Base-by-base conservation (phyloP, 2,329 filamentous ascomycete species). In the Cladosporium sp. region DNA sequence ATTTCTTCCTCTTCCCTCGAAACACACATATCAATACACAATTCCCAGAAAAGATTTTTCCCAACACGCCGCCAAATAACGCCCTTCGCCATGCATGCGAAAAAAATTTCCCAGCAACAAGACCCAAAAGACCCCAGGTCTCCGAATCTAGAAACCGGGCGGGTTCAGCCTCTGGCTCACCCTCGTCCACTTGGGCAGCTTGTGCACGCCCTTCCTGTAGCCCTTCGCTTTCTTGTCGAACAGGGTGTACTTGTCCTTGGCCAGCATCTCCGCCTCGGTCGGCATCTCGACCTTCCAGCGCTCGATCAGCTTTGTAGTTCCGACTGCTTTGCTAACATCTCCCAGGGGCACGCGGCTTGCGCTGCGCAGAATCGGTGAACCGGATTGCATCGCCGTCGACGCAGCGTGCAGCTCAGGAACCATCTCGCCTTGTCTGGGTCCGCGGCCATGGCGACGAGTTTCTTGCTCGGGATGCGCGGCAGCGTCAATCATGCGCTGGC, bases 221-320 rank as follows among this genome's bases (percentile, higher is more conserved):
- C 85, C 87, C 85, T 92, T 96, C 74, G 89, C 92, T 77, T 97
- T 97, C 68, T 92, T 87, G 76, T 96, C 93, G 76, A 97, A 99
- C 70, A 99, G 88, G 28, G 91, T 96, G 79, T 99, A 99, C 79
- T 99, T 99, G 79, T 99, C 94, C 76, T 85, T 88, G 49, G 94
- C 88, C 74, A 96, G 74, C 94, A 99, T 99, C 81, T 97, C 92
- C 70, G 86, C 83, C 82, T 99, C 94, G 25, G 86, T 89, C 20
- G 94, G 94, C 94, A 99, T 99, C 76, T 96, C 91, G 38, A 83
- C 82, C 81, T 94, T 96, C 94, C 94, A 99, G 71, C 87, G 80
- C 74, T 96, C 88, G 60, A 99, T 81, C 56, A 90, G 82, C 77
- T 91, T 91, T 58, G 84, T 80, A 49, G 86, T 83, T 70, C 89